Conservation (phyloP, 2,329 filamentous ascomycete species). For the Botrytis squamosa region DNA sequence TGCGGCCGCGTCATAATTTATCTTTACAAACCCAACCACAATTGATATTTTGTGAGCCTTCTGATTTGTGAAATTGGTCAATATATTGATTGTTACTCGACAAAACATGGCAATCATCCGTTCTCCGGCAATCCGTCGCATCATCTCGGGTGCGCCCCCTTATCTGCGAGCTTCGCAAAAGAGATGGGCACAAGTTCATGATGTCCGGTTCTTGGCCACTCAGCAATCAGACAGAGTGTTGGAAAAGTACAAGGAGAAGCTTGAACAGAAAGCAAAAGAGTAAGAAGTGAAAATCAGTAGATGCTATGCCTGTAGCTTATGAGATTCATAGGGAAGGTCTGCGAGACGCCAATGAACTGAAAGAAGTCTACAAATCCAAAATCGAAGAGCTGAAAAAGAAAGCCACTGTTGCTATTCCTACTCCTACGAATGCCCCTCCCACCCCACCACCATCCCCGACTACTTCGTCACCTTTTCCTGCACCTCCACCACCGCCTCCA, state of each 20-base stretch:
- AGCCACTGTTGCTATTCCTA: conserved; percentile 53
- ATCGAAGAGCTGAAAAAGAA: conserved; percentile 70
- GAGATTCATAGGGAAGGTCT: conserved; percentile 52
- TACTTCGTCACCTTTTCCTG: conserved; percentile 37
- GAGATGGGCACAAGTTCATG: conserved; percentile 88
- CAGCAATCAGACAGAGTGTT: conserved; percentile 67
- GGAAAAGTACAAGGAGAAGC: conserved; percentile 85
- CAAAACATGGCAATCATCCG: conserved; percentile 50
- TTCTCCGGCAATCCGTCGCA: conserved; percentile 49
- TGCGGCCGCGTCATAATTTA: not conserved
- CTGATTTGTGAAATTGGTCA: not conserved
- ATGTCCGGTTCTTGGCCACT: conserved; percentile 85
- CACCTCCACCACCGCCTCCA: conserved; percentile 40
- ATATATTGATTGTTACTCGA: not conserved
- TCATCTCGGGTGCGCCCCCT: conserved; percentile 35
- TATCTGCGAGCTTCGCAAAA: conserved; percentile 55
- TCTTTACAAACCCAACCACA: not conserved
- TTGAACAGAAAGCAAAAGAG: conserved; percentile 75
- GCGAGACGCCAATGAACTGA: conserved; percentile 70
- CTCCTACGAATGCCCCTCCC: conserved; percentile 37
- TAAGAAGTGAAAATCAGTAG: conserved; percentile 36
- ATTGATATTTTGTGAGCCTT: not conserved
- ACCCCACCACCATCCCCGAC: conserved; percentile 38
- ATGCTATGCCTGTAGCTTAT: not conserved
- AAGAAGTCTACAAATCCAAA: conserved; percentile 79